phyloP scores from a whole-genome alignment of 2,329 filamentous ascomycete genomes.

The Aureobasidium sp. region DNA sequence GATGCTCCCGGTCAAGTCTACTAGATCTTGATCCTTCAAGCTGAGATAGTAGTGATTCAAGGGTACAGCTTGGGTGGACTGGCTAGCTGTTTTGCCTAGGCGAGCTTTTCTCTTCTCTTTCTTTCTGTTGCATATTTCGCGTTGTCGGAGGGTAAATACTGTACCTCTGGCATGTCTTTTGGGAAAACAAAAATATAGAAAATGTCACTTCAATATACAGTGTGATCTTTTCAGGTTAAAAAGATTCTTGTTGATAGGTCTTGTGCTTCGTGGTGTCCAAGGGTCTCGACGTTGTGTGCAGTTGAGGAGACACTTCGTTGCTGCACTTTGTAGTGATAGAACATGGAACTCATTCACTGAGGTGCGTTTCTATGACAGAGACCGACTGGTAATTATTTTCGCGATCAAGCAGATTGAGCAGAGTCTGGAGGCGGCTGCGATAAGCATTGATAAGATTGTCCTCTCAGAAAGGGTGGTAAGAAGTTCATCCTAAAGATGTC shows the following conservation, averaged over 20 bases:
- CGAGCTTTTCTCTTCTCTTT: neutral
- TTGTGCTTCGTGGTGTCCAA: too few relatives aligned
- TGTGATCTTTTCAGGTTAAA: neutral
- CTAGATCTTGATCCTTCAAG: neutral
- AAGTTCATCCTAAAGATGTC: neutral
- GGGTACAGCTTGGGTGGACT: neutral
- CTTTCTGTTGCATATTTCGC: neutral
- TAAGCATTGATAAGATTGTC: neutral
- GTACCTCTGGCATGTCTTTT: constrained; percentile 1
- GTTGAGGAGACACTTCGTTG: too few relatives aligned
- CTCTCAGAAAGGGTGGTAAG: neutral
- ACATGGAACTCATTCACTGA: neutral
- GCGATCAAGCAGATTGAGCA: neutral
- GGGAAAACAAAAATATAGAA: neutral
- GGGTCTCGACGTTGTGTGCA: neutral
- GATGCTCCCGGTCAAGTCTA: neutral
- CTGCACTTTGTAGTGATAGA: neutral
- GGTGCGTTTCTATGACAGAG: neutral
- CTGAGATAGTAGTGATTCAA: neutral
- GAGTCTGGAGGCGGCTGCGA: neutral
- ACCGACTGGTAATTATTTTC: neutral
- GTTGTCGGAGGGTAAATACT: neutral
- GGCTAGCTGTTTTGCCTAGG: neutral
- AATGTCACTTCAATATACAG: neutral
- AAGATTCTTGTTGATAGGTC: neutral